Base-by-base conservation (phyloP, 2,329 filamentous ascomycete species). In the Gnomoniopsis sp. region DNA sequence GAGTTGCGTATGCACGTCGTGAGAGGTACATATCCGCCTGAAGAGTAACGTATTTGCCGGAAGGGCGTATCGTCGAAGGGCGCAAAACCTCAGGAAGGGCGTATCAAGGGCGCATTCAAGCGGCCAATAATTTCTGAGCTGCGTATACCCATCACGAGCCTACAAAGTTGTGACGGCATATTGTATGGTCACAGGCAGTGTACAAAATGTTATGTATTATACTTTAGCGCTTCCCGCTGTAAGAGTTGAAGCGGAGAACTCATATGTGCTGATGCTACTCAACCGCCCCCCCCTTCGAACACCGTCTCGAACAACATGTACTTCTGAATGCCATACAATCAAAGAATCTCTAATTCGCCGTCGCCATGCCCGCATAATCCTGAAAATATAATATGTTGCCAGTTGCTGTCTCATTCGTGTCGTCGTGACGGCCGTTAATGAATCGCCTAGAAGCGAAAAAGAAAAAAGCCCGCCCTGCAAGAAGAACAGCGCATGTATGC, bases 391-490 rank as follows among this genome's bases (percentile, higher is more conserved):
- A 59, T 51, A 19, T 58, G 55, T 58, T 58, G 51, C 51, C 47
- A 59, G 54, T 23, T 61, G 59, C 43, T 58, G 51, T 33, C 30
- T 53, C 51, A 60, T 55, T 61, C 59, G 30, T 61, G 23, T 47
- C 59, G 55, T 61, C 59, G 41, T 61, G 48, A 55, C 23, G 36
- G 56, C 47, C 47, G 53, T 56, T 52, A 11, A 51, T n/a, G 46
- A 46, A 57, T 41, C 26, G 21, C 50, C 38, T 23, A 52, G 21
- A 54, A 46, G 22, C 8, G 8, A 6, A 33, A 41, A 22, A 49
- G 19, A 23, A 10, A 44, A 44, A 33, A 36, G 3, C 21, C 21
- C 52, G 11, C 17, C 6, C 38, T 21, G 44, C 47, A 36, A 44
- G 26, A 46, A n/a, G 36, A 15, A 55, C 19, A 17, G 30, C 30